Conservation (phyloP, 2,329 filamentous ascomycete species). For the Aureobasidium sp. region DNA sequence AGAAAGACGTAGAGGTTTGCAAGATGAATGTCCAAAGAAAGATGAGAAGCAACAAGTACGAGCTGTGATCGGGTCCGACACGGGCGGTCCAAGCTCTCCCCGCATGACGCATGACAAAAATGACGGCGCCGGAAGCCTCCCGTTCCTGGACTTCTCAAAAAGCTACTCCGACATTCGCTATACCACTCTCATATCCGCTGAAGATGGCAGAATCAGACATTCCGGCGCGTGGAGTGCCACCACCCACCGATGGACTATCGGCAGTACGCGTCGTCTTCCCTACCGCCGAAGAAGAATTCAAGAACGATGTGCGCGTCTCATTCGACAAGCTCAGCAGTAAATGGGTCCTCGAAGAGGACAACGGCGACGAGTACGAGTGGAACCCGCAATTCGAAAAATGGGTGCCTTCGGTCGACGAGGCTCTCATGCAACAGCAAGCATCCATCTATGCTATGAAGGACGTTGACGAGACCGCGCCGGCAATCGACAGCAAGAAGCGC, state of each 20-base stretch:
- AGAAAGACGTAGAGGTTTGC: neutral
- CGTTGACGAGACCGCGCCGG: constrained; percentile 43
- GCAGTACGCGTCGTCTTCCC: constrained; percentile 35
- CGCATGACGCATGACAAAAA: neutral
- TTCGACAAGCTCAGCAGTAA: constrained; percentile 77
- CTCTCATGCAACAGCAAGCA: constrained; percentile 50
- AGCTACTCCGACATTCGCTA: neutral
- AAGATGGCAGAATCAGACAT: constrained; percentile 7
- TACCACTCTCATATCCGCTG: neutral
- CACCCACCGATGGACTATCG: constrained; percentile 3
- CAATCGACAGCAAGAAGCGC: constrained; percentile 37
- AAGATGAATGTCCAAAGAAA: neutral
- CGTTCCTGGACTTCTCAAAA: neutral
- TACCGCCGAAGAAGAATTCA: constrained; percentile 57
- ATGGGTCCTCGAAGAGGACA: constrained; percentile 74
- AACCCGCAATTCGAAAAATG: constrained; percentile 63
- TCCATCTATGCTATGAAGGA: constrained; percentile 52
- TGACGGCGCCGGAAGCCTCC: neutral
- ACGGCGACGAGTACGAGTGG: constrained; percentile 79
- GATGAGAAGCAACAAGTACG: neutral
- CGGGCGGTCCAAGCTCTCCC: constrained; percentile 1
- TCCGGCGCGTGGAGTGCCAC: neutral
- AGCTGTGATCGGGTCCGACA: neutral
- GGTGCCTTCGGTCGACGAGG: constrained; percentile 60
- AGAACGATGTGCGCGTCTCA: constrained; percentile 70